A percentile compares a stretch with the other conserved stretches of the same genome.
Conservation (phyloP, 1,139 yeast species). For the Saccharomyces hybrid region DNA sequence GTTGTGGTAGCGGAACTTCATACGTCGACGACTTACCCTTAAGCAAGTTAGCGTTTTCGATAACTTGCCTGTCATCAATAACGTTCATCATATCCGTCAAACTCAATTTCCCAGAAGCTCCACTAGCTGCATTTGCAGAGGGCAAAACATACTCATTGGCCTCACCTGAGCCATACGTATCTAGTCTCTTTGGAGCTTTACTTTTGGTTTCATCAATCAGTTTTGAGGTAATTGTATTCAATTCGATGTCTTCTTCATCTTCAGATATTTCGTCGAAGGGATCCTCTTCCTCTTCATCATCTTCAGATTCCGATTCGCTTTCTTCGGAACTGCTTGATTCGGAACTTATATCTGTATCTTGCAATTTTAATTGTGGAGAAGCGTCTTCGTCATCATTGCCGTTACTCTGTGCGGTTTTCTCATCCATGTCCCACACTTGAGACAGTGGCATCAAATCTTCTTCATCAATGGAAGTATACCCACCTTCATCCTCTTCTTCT, state of each 20-base stretch:
- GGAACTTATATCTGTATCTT: constrained; percentile 17
- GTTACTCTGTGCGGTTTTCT: constrained; percentile 32
- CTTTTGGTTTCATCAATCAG: constrained; percentile 30
- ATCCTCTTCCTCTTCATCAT: constrained; percentile 26
- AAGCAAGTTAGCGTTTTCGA: constrained; percentile 45
- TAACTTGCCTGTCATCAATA: constrained; percentile 40
- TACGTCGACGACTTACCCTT: constrained; percentile 42
- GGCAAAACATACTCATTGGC: constrained; percentile 74
- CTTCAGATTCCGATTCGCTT: constrained; percentile 24
- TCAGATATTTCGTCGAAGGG: constrained; percentile 33
- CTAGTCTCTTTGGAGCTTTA: constrained; percentile 43
- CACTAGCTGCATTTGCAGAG: constrained; percentile 22
- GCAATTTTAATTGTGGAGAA: constrained; percentile 11
- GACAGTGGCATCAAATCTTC: constrained; percentile 65
- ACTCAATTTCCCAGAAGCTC: constrained; percentile 46
- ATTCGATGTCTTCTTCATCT: constrained; percentile 35
- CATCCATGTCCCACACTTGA: constrained; percentile 85
- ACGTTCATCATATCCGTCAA: constrained; percentile 69
- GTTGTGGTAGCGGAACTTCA: constrained; percentile 74
- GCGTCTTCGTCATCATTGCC: constrained; percentile 35
- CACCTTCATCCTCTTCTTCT: constrained; percentile 39
- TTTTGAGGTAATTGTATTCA: constrained; percentile 30
- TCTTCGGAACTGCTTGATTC: constrained; percentile 25
- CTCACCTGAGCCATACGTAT: constrained; percentile 35
- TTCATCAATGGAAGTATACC: constrained; percentile 55